phyloP scores from a whole-genome alignment of 2,329 filamentous ascomycete species.

The Arthrobotrys sinensis region DNA sequence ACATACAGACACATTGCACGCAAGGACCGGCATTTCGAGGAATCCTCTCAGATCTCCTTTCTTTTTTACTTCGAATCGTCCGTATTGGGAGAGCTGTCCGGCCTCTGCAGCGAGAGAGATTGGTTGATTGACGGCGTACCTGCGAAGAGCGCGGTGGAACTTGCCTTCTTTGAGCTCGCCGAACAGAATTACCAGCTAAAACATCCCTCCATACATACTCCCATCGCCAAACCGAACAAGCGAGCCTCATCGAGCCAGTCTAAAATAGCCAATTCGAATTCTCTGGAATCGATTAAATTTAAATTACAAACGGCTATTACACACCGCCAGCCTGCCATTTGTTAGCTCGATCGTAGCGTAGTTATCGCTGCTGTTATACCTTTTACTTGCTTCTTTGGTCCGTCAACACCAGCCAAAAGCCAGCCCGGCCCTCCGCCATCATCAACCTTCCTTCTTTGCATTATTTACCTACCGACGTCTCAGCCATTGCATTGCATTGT shows the following conservation, averaged over 20 bases:
- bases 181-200: slow-evolving; percentile 29
- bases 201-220: too few species aligned
- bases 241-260: slow-evolving; percentile 26
- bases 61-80: slow-evolving; percentile 2
- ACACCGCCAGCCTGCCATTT: neutral
- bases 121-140: neutral
- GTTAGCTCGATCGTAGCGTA: neutral
- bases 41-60: slow-evolving; percentile 21
- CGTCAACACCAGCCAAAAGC: slow-evolving; percentile 11
- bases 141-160: slow-evolving; percentile 32
- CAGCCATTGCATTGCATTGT: slow-evolving; percentile 3
- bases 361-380: slow-evolving; percentile 15
- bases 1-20: neutral
- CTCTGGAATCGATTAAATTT: slow-evolving; percentile 9
- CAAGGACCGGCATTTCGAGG: slow-evolving; percentile 23
- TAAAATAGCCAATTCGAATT: neutral
- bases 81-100: slow-evolving; percentile 12
- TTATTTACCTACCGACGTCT: neutral
- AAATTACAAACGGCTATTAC: slow-evolving; percentile 41
- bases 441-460: slow-evolving; percentile 18
- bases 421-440: neutral
- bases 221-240: slow-evolving; percentile 28
- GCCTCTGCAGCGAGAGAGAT: slow-evolving; percentile 10
- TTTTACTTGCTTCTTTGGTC: slow-evolving; percentile 54
- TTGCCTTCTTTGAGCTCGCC: slow-evolving; percentile 57